Conservation (phyloP, 1,139 yeast species). For the Blastobotrys raffinosifermentans region DNA sequence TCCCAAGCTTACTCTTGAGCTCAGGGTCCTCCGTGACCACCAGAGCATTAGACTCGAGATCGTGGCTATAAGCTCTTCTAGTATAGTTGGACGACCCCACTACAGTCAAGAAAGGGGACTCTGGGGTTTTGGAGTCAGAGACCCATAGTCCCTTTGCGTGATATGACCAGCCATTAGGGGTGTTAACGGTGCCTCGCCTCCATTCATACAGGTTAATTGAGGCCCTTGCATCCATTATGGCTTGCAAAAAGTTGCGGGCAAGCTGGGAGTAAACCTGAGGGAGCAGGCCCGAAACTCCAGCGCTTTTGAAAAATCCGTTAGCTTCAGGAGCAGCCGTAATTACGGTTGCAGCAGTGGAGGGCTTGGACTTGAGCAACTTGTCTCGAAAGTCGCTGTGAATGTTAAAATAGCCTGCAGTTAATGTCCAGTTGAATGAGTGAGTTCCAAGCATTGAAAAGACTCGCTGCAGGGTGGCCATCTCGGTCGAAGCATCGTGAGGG, state of each 20-base stretch:
- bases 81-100: constrained; percentile 94
- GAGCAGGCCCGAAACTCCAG: constrained; percentile 73
- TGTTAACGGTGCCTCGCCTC: constrained; percentile 79
- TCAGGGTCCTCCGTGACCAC: constrained; percentile 62
- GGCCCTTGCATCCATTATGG: constrained; percentile 40
- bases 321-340: constrained; percentile 89
- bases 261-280: constrained; percentile 85
- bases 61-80: constrained; percentile 78
- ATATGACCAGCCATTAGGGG: constrained; percentile 88
- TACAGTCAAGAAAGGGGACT: constrained; percentile 66
- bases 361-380: constrained; percentile 53
- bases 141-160: constrained; percentile 99
- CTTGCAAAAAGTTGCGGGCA: constrained; percentile 62
- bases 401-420: constrained; percentile 96
- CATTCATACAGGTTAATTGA: constrained; percentile 67
- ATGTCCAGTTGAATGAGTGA: constrained; percentile 65
- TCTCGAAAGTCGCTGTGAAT: constrained; percentile 70
- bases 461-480: constrained; percentile 61
- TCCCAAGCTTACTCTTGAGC: constrained; percentile 51
- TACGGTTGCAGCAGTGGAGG: constrained; percentile 51
- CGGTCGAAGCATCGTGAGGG: constrained; percentile 62
- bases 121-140: constrained; percentile 42
- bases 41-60: constrained; percentile 81
- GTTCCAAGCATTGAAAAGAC: constrained; percentile 53
- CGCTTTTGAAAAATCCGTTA: constrained; percentile 82